These are phyloP conservation scores for Stemphylium beticola DNA, from an alignment of 2,329 filamentous ascomycete genomes.

Conservation along the genomic window DNA sequence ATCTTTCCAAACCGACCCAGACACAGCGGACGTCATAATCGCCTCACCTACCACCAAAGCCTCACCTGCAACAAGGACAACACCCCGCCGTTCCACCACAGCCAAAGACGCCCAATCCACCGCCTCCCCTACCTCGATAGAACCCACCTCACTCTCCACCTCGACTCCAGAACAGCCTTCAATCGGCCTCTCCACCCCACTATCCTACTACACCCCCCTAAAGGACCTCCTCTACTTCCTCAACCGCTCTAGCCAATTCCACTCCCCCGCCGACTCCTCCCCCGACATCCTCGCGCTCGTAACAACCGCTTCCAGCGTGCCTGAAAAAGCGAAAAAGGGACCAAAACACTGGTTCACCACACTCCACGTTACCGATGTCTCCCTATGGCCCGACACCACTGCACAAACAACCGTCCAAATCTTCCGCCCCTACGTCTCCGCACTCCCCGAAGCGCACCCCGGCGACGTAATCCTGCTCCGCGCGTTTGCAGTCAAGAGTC, in stretches of 20 bases:
- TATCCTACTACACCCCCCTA: conserved; percentile 56
- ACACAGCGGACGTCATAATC: conserved; percentile 3
- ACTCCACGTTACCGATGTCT: conserved; percentile 50
- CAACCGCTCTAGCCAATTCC: conserved; percentile 48
- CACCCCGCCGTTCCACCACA: conserved; percentile 19
- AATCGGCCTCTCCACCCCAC: conserved; percentile 49
- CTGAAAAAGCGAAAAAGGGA: conserved; percentile 49
- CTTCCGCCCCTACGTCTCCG: conserved; percentile 52
- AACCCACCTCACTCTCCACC: conserved; percentile 26
- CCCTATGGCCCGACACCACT: conserved; percentile 25
- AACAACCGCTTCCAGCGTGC: conserved; percentile 37
- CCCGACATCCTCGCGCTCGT: conserved; percentile 56
- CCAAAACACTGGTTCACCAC: conserved; percentile 54
- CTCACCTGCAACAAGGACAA: conserved; percentile 8
- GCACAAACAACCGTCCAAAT: conserved; percentile 45
- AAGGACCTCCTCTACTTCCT: conserved; percentile 49
- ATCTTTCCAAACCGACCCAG: conserved; percentile 29
- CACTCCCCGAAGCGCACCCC: conserved; percentile 48
- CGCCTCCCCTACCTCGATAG: conserved; percentile 4
- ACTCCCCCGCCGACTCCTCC: conserved; percentile 31
- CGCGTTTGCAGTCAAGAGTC: conserved; percentile 51
- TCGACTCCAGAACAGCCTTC: conserved; percentile 23
- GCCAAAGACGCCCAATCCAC: conserved; percentile 16
- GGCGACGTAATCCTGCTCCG: conserved; percentile 56
- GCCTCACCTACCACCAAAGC: conserved; percentile 1